These are phyloP conservation scores for Brassica incana DNA, from an alignment of 345 rosid species.

Conservation along the genomic window DNA sequence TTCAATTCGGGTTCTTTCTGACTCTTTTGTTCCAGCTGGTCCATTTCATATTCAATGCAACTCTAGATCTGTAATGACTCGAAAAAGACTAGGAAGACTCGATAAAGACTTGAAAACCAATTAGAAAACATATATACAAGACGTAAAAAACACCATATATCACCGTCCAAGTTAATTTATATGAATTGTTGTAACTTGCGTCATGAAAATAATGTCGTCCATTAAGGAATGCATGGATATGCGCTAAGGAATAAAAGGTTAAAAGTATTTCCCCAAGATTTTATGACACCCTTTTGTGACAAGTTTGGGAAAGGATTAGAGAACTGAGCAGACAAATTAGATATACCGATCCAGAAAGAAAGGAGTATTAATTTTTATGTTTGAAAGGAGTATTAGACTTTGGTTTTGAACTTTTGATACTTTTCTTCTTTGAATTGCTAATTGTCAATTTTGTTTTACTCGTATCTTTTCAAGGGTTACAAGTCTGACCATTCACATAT, in stretches of 20 bases:
- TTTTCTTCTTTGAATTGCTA: not conserved
- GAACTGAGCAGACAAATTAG: not conserved
- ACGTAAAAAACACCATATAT: too few species aligned
- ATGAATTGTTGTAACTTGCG: not conserved
- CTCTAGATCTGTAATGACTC: too few species aligned
- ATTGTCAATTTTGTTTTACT: not conserved
- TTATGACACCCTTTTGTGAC: not conserved
- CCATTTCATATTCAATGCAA: too few species aligned
- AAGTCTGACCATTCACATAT: constrained; percentile 34
- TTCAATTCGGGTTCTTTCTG: too few species aligned
- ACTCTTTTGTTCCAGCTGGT: too few species aligned
- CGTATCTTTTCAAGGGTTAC: not conserved
- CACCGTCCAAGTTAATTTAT: not conserved
- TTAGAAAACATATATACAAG: too few species aligned
- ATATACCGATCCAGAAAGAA: not conserved
- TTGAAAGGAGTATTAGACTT: not conserved
- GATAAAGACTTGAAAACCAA: too few species aligned
- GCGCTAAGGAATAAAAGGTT: not conserved
- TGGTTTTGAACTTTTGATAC: not conserved
- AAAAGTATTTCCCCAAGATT: not conserved
- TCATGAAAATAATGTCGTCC: not conserved
- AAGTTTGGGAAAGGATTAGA: not conserved
- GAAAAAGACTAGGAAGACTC: too few species aligned
- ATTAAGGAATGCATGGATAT: not conserved
- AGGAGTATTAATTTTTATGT: not conserved